Conservation (phyloP, 202 grass and related monocot species). For the Panicum hallii region DNA sequence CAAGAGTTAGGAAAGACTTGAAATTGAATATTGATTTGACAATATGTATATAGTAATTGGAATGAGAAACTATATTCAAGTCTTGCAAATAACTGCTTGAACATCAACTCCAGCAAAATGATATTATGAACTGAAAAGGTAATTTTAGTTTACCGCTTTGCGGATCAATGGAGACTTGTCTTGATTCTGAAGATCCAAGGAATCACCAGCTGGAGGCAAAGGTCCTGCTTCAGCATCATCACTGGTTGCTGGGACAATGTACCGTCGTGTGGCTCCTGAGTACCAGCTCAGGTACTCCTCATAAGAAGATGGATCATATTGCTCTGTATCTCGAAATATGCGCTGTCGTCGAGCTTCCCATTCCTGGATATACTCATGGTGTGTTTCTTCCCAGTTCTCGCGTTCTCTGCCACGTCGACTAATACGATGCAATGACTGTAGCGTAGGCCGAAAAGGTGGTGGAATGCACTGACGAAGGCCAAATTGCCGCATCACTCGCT, state of each 20-base stretch:
- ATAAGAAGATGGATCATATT: constrained; percentile 57
- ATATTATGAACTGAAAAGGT: constrained; percentile 11
- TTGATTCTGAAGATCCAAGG: constrained; percentile 31
- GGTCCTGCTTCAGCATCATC: constrained; percentile 49
- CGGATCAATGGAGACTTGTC: constrained; percentile 52
- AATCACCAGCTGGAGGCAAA: constrained; percentile 23
- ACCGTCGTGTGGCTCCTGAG: constrained; percentile 47
- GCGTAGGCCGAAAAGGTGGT: constrained; percentile 53
- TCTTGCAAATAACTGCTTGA: not conserved
- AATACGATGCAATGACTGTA: constrained; percentile 49
- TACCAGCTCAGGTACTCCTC: constrained; percentile 60
- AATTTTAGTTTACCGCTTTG: constrained; percentile 43
- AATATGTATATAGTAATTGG: not conserved
- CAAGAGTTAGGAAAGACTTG: constrained; percentile 13
- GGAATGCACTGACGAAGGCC: constrained; percentile 53
- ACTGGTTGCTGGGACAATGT: constrained; percentile 48
- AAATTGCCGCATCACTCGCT: constrained; percentile 65
- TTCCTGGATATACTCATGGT: constrained; percentile 50
- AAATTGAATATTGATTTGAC: constrained; percentile 17
- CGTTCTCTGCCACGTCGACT: constrained; percentile 51
- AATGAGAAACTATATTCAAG: constrained; percentile 26
- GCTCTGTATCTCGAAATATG: constrained; percentile 52
- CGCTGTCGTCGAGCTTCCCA: constrained; percentile 55
- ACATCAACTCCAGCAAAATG: constrained; percentile 17
- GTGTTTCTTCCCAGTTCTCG: constrained; percentile 51